A percentile compares a stretch with the other conserved stretches of the same genome.
phyloP scores from a whole-genome alignment of 768 basidiomycete species.

The Suillus paluster region DNA sequence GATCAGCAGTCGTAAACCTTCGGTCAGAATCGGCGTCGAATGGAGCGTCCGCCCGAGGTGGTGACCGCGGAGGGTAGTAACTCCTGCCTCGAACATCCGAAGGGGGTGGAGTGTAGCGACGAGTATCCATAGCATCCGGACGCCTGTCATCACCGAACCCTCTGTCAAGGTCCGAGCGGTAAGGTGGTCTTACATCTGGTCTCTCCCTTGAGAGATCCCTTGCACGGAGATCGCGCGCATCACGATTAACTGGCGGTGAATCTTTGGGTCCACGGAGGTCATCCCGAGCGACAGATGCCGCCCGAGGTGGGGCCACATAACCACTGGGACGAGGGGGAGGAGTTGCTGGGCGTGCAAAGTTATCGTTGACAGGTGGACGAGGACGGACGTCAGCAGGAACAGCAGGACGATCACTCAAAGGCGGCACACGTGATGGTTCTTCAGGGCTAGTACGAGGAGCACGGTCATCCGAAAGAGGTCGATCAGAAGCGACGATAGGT shows the following conservation, averaged over 20 bases:
- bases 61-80: conserved; percentile 37
- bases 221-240: conserved; percentile 34
- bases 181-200: conserved; percentile 32
- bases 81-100: conserved; percentile 40
- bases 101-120: conserved; percentile 40
- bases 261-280: conserved; percentile 38
- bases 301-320: conserved; percentile 20
- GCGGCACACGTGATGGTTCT: conserved; percentile 12
- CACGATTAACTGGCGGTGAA: conserved; percentile 14
- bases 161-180: conserved; percentile 46
- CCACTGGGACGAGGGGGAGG: conserved; percentile 16
- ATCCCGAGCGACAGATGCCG: conserved; percentile 37
- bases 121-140: conserved; percentile 37
- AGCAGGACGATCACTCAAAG: conserved; percentile 18
- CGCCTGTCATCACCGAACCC: conserved; percentile 41
- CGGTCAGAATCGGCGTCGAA: conserved; percentile 41
- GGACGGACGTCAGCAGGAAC: conserved; percentile 22
- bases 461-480: conserved; percentile 23
- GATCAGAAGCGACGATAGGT: conserved; percentile 29
- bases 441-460: conserved; percentile 17
- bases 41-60: conserved; percentile 28
- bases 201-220: conserved; percentile 43
- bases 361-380: conserved; percentile 14
- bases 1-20: conserved; percentile 30
- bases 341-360: conserved; percentile 22